phyloP scores from a whole-genome alignment of 345 rosid genomes.

The Citropsis articulata region DNA sequence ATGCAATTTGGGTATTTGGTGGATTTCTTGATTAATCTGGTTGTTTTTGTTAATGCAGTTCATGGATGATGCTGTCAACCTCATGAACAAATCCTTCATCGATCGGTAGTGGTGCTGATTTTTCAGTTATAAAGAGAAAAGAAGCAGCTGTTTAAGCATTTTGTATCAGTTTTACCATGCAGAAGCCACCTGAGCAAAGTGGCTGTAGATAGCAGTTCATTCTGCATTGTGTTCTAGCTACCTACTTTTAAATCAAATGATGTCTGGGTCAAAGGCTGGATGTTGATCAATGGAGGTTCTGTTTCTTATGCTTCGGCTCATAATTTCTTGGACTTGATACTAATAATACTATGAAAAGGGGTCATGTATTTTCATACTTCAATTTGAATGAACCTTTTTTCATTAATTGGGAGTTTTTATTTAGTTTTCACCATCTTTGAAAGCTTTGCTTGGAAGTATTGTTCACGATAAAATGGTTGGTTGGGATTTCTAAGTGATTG shows the following conservation, averaged over 20 bases:
- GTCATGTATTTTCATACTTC: background rate
- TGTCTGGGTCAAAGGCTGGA: constrained; percentile 7
- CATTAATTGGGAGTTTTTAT: background rate
- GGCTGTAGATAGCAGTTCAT: constrained; percentile 16
- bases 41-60: constrained; percentile 52
- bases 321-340: background rate
- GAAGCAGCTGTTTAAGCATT: constrained; percentile 10
- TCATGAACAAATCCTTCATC: constrained; percentile 85
- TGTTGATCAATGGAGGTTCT: background rate
- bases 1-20: background rate
- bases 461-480: background rate
- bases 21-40: constrained; percentile 1
- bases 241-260: background rate
- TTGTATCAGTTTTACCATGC: background rate
- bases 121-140: constrained; percentile 10
- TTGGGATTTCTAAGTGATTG: background rate
- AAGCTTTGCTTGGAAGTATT: background rate
- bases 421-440: background rate
- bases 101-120: constrained; percentile 45
- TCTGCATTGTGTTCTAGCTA: background rate
- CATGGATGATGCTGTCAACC: constrained; percentile 79
- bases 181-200: constrained; percentile 9
- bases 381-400: constrained; percentile 4
- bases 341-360: background rate
- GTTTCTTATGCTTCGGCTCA: background rate